Base-by-base conservation (phyloP, 2,329 filamentous ascomycete genomes). In the Fusarium domesticum region DNA sequence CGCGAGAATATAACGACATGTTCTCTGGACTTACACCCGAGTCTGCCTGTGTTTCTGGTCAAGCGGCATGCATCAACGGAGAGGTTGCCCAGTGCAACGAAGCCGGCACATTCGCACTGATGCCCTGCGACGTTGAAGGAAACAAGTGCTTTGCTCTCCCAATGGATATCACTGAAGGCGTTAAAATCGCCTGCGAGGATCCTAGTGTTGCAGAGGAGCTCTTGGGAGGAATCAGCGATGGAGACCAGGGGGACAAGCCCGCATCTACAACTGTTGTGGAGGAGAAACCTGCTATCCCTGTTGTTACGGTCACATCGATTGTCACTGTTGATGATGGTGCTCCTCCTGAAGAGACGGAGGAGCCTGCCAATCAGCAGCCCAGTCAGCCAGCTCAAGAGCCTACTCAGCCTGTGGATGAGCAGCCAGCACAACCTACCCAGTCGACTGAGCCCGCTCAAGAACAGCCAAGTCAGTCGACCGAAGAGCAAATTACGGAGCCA, bases 61-160 rank as follows among this genome's bases (percentile, higher is more conserved):
- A 81, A 45, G 67, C 70, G 3, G 78, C 78, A 5, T 83, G 80
- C 42, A 72, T 83, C 35, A 59, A 66, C 12, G 74, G 76, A 17
- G 68, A 72, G 38, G 56, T 75, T 5, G 77, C 68, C n/a, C 59
- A 59, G 12, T 84, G 80, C 55, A 61, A 63, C 19, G 47, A 50
- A 10, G 45, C 48, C 5, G 72, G 72, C 15, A 58, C 54, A 0
- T 82, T 76, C 53, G 54, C 62, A 4, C 68, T 80, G 15, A 57
- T 53, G 1, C 48, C 61, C 8, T 72, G 72, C 32, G 33, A 31
- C 7, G 37, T 17, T 4, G 8, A 39, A 1, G 38, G 51, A 1
- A 64, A 62, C 8, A 61, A 65, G 37, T 83, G 80, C 61, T 75
- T 72, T 37, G 80, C 76, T 2, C 60, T 82, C 48, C 80, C 80